Evolutionary conservation across 2,329 filamentous ascomycete genomes (phyloP).

Genomic region (Amesomyces nigricolor): DNA sequence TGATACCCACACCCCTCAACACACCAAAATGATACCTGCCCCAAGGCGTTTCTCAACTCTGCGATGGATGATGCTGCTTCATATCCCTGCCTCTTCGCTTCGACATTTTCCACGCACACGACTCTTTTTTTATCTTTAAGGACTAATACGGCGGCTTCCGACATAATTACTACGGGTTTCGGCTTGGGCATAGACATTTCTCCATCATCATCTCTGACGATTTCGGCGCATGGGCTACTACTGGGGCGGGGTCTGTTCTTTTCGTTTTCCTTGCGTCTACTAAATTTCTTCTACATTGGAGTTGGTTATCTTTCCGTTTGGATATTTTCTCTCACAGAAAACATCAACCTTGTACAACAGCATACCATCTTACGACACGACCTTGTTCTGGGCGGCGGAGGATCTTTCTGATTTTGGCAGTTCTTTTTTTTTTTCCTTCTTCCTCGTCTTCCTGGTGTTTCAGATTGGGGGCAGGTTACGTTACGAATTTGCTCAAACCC

Average conservation of each 20-base stretch:
- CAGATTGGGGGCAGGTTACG: slow-evolving; percentile 5
- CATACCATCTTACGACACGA: slow-evolving; percentile 16
- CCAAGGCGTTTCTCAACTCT: slow-evolving; percentile 16
- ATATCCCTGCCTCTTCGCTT: slow-evolving; percentile 12
- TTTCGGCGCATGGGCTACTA: slow-evolving; percentile 12
- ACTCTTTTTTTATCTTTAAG: neutral
- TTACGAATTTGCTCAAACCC: neutral
- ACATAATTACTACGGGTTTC: slow-evolving; percentile 6
- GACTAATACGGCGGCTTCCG: slow-evolving; percentile 9
- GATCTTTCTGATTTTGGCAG: slow-evolving; percentile 7
- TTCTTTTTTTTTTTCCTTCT: slow-evolving; percentile 4
- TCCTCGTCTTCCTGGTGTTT: slow-evolving; percentile 5
- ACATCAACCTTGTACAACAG: slow-evolving; percentile 19
- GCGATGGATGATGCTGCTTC: slow-evolving; percentile 21
- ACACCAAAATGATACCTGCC: slow-evolving; percentile 15
- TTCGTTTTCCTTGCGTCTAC: neutral
- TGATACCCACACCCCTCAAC: slow-evolving; percentile 18
- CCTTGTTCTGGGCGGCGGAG: slow-evolving; percentile 6
- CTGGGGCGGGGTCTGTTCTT: slow-evolving; percentile 3
- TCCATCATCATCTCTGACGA: slow-evolving; percentile 15
- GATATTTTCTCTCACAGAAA: slow-evolving; percentile 5
- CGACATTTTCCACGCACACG: slow-evolving; percentile 7
- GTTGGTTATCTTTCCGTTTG: slow-evolving; percentile 12
- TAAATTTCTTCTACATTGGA: slow-evolving; percentile 6
- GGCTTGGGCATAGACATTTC: slow-evolving; percentile 19